Base-by-base conservation (phyloP, 1,139 yeast species). In the Zygotorulaspora mrakii region DNA sequence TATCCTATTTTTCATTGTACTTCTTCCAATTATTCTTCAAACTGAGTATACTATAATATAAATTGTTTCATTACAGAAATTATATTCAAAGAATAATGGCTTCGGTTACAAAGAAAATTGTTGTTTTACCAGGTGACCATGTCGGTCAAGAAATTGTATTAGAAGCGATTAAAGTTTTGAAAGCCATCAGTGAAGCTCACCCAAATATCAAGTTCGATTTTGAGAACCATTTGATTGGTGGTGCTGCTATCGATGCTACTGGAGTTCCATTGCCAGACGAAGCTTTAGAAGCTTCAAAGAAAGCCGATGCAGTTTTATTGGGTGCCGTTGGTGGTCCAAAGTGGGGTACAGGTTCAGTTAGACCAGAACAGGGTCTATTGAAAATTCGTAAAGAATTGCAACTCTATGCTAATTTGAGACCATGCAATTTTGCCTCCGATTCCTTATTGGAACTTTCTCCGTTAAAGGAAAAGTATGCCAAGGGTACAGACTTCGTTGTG, bases 291-390 rank as follows among this genome's bases (percentile, higher is more conserved):
- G 87, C 95, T n/a, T 78, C 97, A 35, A 88, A 85, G 66, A 68
- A 68, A 33, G 83, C 97, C 1, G 95, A 91, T 62, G 98, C 98
- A 25, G 95, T 91, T 13, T 70, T 91, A 49, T 73, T 91, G 44
- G 98, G 98, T 49, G 96, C 98, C 4, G 98, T 91, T 18, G 98
- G 98, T 49, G 98, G 98, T 20, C 98, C 98, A 46, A 91, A 91
- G 68, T 91, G 98, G 98, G 70, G 70, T 17, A 85, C 96, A 25
- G 96, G 91, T 21, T 59, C 75, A 11, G 96, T 91, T 36, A 81
- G 98, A 69, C 98, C 98, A 36, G 98, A 91, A 67, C 97, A 87
- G 67, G 98, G 98, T 46, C 75, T 91, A 55, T 75, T 91, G 52
- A 77, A 88, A 69, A 89, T 91, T 64, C 79, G 98, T 68, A 91